These are phyloP conservation scores for Kwoniella dejecticola DNA, from an alignment of 768 basidiomycete species.

Conservation along the genomic window DNA sequence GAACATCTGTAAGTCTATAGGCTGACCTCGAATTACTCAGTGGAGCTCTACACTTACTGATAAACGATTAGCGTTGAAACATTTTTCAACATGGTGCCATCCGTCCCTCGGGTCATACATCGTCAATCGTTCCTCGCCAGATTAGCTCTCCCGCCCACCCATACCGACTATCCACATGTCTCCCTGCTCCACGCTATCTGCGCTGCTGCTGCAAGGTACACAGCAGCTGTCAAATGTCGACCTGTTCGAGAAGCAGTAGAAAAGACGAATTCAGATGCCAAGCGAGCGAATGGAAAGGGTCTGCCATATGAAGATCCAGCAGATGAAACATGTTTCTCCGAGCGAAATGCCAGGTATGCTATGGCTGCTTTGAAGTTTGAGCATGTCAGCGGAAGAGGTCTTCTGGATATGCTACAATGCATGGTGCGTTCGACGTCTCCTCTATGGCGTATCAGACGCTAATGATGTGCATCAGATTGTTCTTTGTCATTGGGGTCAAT, in stretches of 20 bases:
- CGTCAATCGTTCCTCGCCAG: conserved; percentile 66
- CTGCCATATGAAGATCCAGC: conserved; percentile 24
- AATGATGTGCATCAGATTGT: conserved; percentile 22
- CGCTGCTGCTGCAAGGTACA: conserved; percentile 74
- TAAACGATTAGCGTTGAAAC: conserved; percentile 73
- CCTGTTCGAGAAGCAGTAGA: conserved; percentile 23
- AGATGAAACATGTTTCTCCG: conserved; percentile 37
- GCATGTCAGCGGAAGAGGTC: conserved; percentile 19
- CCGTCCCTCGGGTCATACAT: conserved; percentile 71
- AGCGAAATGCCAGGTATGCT: conserved; percentile 40
- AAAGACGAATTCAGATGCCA: conserved; percentile 15
- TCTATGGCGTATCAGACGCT: neutral
- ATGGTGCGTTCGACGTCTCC: conserved; percentile 13
- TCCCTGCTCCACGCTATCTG: conserved; percentile 80
- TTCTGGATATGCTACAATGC: conserved; percentile 42
- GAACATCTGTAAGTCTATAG: conserved; percentile 30
- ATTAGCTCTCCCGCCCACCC: conserved; percentile 67
- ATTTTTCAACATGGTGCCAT: conserved; percentile 77
- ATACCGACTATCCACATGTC: conserved; percentile 71
- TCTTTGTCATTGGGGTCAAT: conserved; percentile 23
- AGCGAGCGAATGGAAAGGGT: conserved; percentile 9
- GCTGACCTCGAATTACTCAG: neutral
- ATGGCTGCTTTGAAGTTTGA: conserved; percentile 22
- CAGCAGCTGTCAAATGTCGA: conserved; percentile 58
- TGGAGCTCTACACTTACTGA: neutral